Evolutionary conservation across 441 rosid genomes (phyloP), one percentile per base, ranked within the genome.

Genomic region (Rhodomyrtus psidioides): DNA sequence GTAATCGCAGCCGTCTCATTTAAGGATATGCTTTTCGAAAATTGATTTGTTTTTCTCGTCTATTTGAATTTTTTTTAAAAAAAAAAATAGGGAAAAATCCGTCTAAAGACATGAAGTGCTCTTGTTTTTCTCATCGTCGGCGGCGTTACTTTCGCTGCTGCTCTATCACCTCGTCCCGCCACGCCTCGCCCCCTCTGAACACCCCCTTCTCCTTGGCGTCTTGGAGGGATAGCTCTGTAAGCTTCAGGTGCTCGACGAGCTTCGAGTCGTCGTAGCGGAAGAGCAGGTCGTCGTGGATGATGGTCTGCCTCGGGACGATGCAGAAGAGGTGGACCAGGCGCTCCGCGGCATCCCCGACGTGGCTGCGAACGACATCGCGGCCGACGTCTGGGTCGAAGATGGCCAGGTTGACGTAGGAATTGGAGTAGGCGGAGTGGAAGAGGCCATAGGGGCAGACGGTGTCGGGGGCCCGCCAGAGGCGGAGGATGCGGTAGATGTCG

Each of bases 401-500:
- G 75, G 98, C 96, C 30, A 95, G 91, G 88, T 95, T 97, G 75
- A 95, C 97, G 74, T 97, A 95, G 53, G 98, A 93, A 82, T 97
- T 95, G 87, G 98, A 95, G 88, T 96, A 96, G 28, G 99, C 98
- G 16, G 98, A 95, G 90, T 95, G 98, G 87, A 95, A 95, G 21
- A 96, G 93, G 49, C 99, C 98, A 39, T 98, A 94, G 13, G 94
- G 97, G 85, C 98, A 94, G 82, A 95, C 95, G 55, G 92, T 87
- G 6, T 93, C 96, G 2, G 96, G 96, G 51, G 95, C 95, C 55
- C 89, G 91, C 99, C 99, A 96, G 5, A 95, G 86, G 89, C 93
- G 94, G 70, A 95, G 97, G 62, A 97, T 90, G 17, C 95, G 93
- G 88, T 95, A 94, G 51, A 93, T 92, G 86, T 95, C 96, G 16